These are phyloP conservation scores for Xylaria sp. DNA, from an alignment of 2,329 filamentous ascomycete genomes.

Conservation along the genomic window DNA sequence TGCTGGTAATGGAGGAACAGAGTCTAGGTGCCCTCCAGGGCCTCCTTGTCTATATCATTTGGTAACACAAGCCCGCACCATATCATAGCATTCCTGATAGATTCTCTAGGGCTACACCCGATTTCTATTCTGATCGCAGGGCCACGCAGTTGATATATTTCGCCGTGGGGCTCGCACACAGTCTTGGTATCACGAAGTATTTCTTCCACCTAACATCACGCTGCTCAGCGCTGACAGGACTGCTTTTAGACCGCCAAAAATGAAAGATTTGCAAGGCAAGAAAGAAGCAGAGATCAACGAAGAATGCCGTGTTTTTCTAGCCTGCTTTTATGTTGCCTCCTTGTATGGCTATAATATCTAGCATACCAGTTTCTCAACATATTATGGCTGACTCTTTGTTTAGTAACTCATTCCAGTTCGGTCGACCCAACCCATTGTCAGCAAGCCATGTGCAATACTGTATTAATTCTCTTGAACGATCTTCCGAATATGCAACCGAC, in stretches of 20 bases:
- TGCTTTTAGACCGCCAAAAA: slow-evolving; percentile 30
- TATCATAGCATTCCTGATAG: background rate
- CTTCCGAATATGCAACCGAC: slow-evolving; percentile 47
- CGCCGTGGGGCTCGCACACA: slow-evolving; percentile 55
- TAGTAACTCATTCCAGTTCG: slow-evolving; percentile 54
- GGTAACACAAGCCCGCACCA: slow-evolving; percentile 49
- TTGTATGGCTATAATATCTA: slow-evolving; percentile 45
- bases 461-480: slow-evolving; percentile 46
- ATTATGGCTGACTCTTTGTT: background rate
- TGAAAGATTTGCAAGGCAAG: slow-evolving; percentile 30
- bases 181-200: slow-evolving; percentile 51
- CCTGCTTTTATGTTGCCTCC: slow-evolving; percentile 54
- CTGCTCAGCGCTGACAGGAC: slow-evolving; percentile 32
- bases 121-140: slow-evolving; percentile 51
- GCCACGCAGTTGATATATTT: slow-evolving; percentile 54
- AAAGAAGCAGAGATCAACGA: slow-evolving; percentile 49
- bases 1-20: slow-evolving; percentile 55
- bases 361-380: background rate
- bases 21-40: slow-evolving; percentile 59
- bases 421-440: slow-evolving; percentile 48
- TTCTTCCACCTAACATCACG: slow-evolving; percentile 30
- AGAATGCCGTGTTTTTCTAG: slow-evolving; percentile 53
- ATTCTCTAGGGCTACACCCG: slow-evolving; percentile 49
- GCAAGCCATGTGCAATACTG: slow-evolving; percentile 50
- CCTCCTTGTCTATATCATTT: slow-evolving; percentile 57